These are phyloP conservation scores for Mycena kentingensis DNA, from an alignment of 768 basidiomycete genomes.

Conservation along the genomic window DNA sequence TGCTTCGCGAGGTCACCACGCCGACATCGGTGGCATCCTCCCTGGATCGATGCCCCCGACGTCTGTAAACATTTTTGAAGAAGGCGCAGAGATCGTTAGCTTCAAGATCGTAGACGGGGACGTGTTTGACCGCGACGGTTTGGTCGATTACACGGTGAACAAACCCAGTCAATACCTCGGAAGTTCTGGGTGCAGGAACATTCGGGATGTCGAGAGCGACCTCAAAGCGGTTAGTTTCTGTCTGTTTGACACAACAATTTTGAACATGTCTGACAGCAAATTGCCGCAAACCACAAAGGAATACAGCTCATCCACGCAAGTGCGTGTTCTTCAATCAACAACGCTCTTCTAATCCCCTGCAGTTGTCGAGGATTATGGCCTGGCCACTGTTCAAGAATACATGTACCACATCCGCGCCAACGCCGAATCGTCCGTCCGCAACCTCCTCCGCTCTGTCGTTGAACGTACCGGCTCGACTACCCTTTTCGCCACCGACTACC, in stretches of 20 bases:
- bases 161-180: constrained; percentile 81
- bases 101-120: constrained; percentile 90
- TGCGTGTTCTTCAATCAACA: constrained; percentile 33
- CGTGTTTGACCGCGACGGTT: constrained; percentile 72
- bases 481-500: constrained; percentile 76
- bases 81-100: constrained; percentile 88
- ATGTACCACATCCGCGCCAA: constrained; percentile 90
- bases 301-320: constrained; percentile 81
- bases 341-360: constrained; percentile 6
- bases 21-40: constrained; percentile 90
- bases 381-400: constrained; percentile 88
- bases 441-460: constrained; percentile 74
- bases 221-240: constrained; percentile 71
- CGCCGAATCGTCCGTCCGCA: constrained; percentile 85
- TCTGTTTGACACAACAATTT: background rate
- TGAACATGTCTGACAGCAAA: constrained; percentile 60
- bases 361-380: constrained; percentile 87
- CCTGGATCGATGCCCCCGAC: constrained; percentile 97
- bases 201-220: constrained; percentile 89
- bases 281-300: constrained; percentile 92
- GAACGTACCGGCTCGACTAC: constrained; percentile 65
- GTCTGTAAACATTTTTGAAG: constrained; percentile 87
- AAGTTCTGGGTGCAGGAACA: constrained; percentile 84
- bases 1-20: constrained; percentile 92
- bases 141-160: constrained; percentile 80